Percentiles rank a stretch among this genome's conserved stretches.
These are phyloP conservation scores for Pelargonium myrrhifolium DNA, from an alignment of 441 rosid species.

Conservation along the genomic window DNA sequence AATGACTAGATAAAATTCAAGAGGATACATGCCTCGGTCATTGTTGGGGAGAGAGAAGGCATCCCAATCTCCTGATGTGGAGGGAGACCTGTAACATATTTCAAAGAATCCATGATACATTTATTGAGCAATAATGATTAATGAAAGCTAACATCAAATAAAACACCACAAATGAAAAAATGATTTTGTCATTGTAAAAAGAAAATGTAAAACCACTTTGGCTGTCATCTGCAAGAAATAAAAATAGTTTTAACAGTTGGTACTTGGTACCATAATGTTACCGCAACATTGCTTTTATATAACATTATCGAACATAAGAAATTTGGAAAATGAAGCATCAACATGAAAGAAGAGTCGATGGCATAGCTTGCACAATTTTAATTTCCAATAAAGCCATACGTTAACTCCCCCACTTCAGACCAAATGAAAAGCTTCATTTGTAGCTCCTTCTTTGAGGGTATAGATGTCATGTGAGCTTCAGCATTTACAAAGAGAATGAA, in stretches of 20 bases:
- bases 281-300: no score
- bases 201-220: not conserved
- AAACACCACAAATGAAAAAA: not conserved
- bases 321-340: not conserved
- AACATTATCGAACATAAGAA: no score
- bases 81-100: constrained; percentile 65
- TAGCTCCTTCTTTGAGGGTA: not conserved
- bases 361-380: not conserved
- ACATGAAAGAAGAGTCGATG: not conserved
- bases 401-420: not conserved
- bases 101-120: constrained; percentile 17
- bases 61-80: constrained; percentile 95
- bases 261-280: no score
- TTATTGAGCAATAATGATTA: not conserved
- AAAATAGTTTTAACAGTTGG: not conserved
- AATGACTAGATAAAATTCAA: constrained; percentile 14
- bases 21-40: constrained; percentile 66
- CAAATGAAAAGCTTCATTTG: not conserved
- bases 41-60: constrained; percentile 98
- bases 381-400: not conserved
- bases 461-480: no score
- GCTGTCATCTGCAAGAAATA: not conserved
- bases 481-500: not conserved
- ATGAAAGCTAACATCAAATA: not conserved
- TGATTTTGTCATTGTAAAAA: not conserved